Conservation (phyloP, 2,329 filamentous ascomycete species). For the Magnaporthiopsis poae region DNA sequence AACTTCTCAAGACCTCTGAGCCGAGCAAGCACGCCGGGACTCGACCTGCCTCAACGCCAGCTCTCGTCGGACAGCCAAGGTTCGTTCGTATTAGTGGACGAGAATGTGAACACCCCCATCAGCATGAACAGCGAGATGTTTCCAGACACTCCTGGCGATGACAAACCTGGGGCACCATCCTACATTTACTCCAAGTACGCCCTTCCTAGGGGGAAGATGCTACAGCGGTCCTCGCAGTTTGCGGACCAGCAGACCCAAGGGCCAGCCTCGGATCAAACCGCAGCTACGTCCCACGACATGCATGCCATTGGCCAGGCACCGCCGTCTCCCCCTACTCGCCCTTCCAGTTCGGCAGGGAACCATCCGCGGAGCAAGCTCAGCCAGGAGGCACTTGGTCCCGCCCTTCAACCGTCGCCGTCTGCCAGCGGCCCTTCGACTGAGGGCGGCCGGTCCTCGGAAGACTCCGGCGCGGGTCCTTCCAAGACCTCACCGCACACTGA, state of each 20-base stretch:
- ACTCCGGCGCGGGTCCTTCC: conserved; percentile 36
- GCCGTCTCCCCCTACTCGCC: conserved; percentile 51
- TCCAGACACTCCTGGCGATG: conserved; percentile 41
- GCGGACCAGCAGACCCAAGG: conserved; percentile 40
- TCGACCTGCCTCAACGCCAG: conserved; percentile 51
- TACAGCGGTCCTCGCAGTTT: conserved; percentile 59
- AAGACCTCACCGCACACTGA: conserved; percentile 24
- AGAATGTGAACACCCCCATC: conserved; percentile 57
- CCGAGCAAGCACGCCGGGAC: conserved; percentile 51
- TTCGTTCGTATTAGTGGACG: conserved; percentile 53
- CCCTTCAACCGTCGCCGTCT: conserved; percentile 34
- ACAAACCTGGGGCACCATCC: conserved; percentile 48
- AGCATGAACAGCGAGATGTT: conserved; percentile 65
- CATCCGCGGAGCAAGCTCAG: conserved; percentile 38
- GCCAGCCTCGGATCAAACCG: conserved; percentile 54
- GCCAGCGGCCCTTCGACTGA: conserved; percentile 36
- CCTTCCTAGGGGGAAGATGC: conserved; percentile 69
- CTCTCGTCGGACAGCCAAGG: conserved; percentile 59
- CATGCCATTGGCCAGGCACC: conserved; percentile 40
- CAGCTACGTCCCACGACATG: conserved; percentile 29
- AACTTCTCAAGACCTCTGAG: conserved; percentile 93
- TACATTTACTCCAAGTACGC: conserved; percentile 81
- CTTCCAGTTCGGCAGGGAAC: conserved; percentile 44
- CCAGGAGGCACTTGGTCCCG: conserved; percentile 33
- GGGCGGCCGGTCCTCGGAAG: conserved; percentile 35